phyloP scores from a whole-genome alignment of 2,329 filamentous ascomycete species.

The Cercospora janseana region DNA sequence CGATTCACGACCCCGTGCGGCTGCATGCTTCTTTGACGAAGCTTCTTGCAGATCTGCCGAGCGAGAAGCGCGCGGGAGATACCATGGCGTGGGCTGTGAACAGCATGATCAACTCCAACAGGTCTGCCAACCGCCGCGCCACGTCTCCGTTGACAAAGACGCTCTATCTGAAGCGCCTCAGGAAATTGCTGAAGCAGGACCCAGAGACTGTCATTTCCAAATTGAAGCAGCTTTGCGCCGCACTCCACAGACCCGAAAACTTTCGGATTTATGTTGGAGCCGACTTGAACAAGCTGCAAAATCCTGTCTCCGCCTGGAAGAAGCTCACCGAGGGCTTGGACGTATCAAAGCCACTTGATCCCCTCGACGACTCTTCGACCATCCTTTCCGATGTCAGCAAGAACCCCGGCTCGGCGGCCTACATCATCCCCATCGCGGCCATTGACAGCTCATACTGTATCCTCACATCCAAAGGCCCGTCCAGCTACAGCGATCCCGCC shows the following conservation, averaged over 20 bases:
- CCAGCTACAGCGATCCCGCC: constrained; percentile 71
- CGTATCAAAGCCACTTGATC: constrained; percentile 57
- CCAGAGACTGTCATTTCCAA: constrained; percentile 72
- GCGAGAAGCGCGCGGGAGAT: constrained; percentile 82
- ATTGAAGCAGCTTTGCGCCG: constrained; percentile 72
- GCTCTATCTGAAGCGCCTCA: constrained; percentile 80
- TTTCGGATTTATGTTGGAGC: constrained; percentile 81
- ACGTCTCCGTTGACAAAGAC: constrained; percentile 81
- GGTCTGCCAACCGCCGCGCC: constrained; percentile 72
- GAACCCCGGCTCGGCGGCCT: constrained; percentile 70
- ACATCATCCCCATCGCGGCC: constrained; percentile 84
- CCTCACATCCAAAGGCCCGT: constrained; percentile 70
- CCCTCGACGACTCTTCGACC: constrained; percentile 67
- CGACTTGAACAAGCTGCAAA: constrained; percentile 69
- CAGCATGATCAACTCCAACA: constrained; percentile 76
- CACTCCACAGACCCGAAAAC: constrained; percentile 80
- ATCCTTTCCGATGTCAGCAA: constrained; percentile 74
- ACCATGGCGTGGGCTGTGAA: constrained; percentile 62
- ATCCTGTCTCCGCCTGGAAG: constrained; percentile 79
- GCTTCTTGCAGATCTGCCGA: constrained; percentile 85
- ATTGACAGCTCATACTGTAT: constrained; percentile 90
- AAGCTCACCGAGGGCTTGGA: constrained; percentile 56
- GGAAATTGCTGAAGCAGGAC: constrained; percentile 73
- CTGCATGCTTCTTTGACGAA: constrained; percentile 67
- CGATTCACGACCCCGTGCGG: constrained; percentile 74